Conservation (phyloP, 805 yeast species). For the Kodamaea kaohsiungensis region DNA sequence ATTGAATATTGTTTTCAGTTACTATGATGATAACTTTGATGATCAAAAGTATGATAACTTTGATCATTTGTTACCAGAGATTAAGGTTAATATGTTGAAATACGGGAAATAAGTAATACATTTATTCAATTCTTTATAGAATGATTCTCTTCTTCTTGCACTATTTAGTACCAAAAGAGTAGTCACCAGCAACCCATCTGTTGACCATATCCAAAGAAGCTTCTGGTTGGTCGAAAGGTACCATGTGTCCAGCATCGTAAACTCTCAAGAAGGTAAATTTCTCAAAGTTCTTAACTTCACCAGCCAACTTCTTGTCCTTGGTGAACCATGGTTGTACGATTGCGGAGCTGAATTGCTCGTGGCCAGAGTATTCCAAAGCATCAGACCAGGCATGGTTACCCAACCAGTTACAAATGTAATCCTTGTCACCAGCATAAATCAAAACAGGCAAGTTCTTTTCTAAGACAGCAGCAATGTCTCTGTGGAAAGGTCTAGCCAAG, state of each 20-base stretch:
- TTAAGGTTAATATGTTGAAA: slow-evolving; percentile 22
- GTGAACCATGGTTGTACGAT: slow-evolving; percentile 22
- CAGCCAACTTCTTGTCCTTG: slow-evolving; percentile 39
- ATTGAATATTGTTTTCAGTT: slow-evolving; percentile 34
- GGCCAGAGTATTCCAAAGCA: slow-evolving; percentile 21
- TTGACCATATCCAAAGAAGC: slow-evolving; percentile 78
- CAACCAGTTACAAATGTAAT: slow-evolving; percentile 47
- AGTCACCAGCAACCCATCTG: slow-evolving; percentile 79
- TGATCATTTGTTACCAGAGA: slow-evolving; percentile 20
- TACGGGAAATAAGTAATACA: slow-evolving; percentile 4
- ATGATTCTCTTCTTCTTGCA: neutral
- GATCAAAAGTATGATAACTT: slow-evolving; percentile 24
- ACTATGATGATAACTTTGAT: slow-evolving; percentile 27
- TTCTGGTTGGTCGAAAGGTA: slow-evolving; percentile 86
- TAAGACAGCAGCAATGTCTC: slow-evolving; percentile 47
- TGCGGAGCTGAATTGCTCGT: slow-evolving; percentile 17
- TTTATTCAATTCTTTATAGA: neutral
- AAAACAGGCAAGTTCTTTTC: slow-evolving; percentile 42
- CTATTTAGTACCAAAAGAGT: slow-evolving; percentile 14
- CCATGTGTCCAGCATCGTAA: slow-evolving; percentile 95
- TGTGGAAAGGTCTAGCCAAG: slow-evolving; percentile 71
- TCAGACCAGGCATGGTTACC: slow-evolving; percentile 44
- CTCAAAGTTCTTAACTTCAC: slow-evolving; percentile 73
- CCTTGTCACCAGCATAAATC: slow-evolving; percentile 48
- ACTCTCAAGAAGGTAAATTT: slow-evolving; percentile 80